These are phyloP conservation scores for Malania oleifera DNA, from an alignment of 164 flowering plant genomes.

Conservation along the genomic window DNA sequence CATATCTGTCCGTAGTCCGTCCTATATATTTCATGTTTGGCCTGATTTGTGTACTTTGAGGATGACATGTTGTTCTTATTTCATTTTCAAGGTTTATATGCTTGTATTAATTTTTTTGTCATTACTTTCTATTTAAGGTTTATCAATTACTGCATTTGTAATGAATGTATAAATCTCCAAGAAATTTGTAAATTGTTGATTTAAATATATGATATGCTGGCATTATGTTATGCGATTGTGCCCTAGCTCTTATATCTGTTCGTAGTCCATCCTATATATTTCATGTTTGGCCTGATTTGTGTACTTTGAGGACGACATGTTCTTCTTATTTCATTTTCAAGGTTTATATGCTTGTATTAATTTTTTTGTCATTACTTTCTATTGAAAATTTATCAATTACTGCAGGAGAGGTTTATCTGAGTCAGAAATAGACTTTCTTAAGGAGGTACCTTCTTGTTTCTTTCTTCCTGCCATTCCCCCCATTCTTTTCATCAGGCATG, in stretches of 20 bases:
- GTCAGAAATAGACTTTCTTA: slow-evolving; percentile 70
- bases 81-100: background rate
- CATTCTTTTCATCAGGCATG: background rate
- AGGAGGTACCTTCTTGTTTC: slow-evolving; percentile 46
- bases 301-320: no score
- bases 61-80: background rate
- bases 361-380: slow-evolving; percentile 1
- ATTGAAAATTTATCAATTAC: background rate
- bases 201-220: no score
- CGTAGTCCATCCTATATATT: no score
- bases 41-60: no score
- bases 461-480: background rate
- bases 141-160: background rate
- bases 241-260: no score
- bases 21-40: no score
- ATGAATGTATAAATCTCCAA: background rate
- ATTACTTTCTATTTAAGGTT: background rate
- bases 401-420: slow-evolving; percentile 93
- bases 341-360: background rate
- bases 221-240: no score
- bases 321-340: background rate
- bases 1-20: no score
- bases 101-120: background rate
- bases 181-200: no score
- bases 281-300: no score